Conservation (phyloP, 768 basidiomycete species). For the Boletellus ananas region DNA sequence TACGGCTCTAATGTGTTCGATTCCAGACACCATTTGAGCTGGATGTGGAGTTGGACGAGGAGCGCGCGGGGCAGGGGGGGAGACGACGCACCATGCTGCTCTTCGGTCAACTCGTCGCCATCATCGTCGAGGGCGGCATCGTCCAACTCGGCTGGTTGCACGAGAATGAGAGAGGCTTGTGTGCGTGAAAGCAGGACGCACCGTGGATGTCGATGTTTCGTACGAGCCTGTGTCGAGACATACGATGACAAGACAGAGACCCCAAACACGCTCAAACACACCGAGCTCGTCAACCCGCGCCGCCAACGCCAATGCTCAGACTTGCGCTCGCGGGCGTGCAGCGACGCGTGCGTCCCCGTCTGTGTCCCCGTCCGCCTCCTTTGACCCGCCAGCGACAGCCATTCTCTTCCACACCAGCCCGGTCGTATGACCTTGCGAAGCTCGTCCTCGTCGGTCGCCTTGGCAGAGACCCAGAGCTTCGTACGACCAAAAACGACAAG, state of each 20-base stretch:
- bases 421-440: slow-evolving; percentile 64
- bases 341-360: slow-evolving; percentile 44
- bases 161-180: not conserved
- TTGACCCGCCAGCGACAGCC: slow-evolving; percentile 36
- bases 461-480: slow-evolving; percentile 65
- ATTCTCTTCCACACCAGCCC: slow-evolving; percentile 58
- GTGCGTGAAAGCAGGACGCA: slow-evolving; percentile 20
- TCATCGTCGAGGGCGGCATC: slow-evolving; percentile 77
- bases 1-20: slow-evolving; percentile 63
- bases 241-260: not conserved
- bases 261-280: slow-evolving; percentile 22
- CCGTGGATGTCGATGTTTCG: slow-evolving; percentile 81
- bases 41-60: slow-evolving; percentile 13
- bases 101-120: slow-evolving; percentile 75
- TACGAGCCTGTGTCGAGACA: slow-evolving; percentile 92
- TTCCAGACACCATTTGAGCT: slow-evolving; percentile 67
- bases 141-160: slow-evolving; percentile 72
- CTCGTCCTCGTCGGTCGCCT: slow-evolving; percentile 75
- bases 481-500: slow-evolving; percentile 65
- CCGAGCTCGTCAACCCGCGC: not conserved
- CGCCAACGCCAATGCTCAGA: slow-evolving; percentile 45
- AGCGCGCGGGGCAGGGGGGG: not conserved
- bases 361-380: not conserved
- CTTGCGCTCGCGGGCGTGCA: slow-evolving; percentile 36
- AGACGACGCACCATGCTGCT: slow-evolving; percentile 64